Conservation (phyloP, 2,329 filamentous ascomycete genomes). For the Aaosphaeria arxii region DNA sequence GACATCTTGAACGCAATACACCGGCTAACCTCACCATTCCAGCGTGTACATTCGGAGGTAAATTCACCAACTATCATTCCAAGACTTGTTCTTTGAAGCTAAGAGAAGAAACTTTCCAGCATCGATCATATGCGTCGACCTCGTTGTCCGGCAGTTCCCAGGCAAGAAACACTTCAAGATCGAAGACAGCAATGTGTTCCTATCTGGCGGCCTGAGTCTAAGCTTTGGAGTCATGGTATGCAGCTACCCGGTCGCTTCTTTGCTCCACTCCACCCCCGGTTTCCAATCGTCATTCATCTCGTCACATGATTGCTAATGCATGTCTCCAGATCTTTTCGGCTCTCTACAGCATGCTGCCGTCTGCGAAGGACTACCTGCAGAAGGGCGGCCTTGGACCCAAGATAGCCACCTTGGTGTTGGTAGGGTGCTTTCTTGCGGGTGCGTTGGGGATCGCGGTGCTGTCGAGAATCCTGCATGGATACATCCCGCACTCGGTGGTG, state of each 20-base stretch:
- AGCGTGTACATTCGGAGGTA: conserved; percentile 40
- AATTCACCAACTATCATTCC: neutral
- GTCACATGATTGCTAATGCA: conserved; percentile 8
- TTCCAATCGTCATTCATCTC: neutral
- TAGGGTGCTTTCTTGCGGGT: conserved; percentile 67
- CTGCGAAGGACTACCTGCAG: conserved; percentile 73
- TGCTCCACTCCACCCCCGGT: neutral
- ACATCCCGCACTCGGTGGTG: conserved; percentile 75
- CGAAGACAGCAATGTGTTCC: conserved; percentile 82
- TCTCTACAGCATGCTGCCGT: conserved; percentile 89
- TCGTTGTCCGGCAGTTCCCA: conserved; percentile 70
- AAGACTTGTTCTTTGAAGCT: neutral
- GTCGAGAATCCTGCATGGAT: conserved; percentile 68
- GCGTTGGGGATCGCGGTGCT: conserved; percentile 73
- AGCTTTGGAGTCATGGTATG: conserved; percentile 95
- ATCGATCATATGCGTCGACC: conserved; percentile 81
- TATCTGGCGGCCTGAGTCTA: conserved; percentile 83
- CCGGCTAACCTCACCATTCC: conserved; percentile 12
- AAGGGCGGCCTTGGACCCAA: conserved; percentile 66
- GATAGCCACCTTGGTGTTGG: conserved; percentile 65
- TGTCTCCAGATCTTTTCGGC: conserved; percentile 80
- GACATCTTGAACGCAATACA: conserved; percentile 1
- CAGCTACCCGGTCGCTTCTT: conserved; percentile 2
- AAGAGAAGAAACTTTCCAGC: conserved; percentile 50
- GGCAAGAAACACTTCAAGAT: conserved; percentile 78